Conservation (phyloP, 1,284 basidiomycete genomes). For the Wallemia ichthyophaga region DNA sequence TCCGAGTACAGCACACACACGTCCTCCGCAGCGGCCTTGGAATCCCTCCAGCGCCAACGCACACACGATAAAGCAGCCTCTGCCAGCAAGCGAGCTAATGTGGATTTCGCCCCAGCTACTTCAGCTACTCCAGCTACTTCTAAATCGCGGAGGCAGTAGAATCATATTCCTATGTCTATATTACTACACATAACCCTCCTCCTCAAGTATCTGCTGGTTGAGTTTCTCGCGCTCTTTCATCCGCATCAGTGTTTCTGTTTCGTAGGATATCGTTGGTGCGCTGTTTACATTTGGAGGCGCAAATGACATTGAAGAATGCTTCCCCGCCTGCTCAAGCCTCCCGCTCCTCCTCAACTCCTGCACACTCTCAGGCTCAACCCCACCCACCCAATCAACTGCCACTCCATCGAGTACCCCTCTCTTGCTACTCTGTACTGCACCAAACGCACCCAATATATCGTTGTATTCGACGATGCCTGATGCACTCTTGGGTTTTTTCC, state of each 20-base stretch:
- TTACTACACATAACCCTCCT: background rate
- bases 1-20: background rate
- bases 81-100: background rate
- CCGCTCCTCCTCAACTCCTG: background rate
- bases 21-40: background rate
- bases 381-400: background rate
- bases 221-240: background rate
- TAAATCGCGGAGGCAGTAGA: background rate
- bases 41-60: background rate
- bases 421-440: background rate
- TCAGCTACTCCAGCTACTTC: background rate
- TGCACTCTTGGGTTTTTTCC: background rate
- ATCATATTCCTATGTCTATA: too few relatives aligned
- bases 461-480: background rate
- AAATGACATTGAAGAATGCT: background rate
- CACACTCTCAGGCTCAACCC: background rate
- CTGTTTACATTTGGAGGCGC: background rate
- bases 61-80: background rate
- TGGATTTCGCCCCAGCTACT: background rate
- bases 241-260: background rate
- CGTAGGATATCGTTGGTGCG: background rate
- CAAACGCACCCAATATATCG: background rate
- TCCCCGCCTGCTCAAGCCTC: too few relatives aligned
- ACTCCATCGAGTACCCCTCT: background rate
- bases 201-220: background rate